Evolutionary conservation across 129 eudicot species (phyloP).

Genomic region (Ambrosia trifida): DNA sequence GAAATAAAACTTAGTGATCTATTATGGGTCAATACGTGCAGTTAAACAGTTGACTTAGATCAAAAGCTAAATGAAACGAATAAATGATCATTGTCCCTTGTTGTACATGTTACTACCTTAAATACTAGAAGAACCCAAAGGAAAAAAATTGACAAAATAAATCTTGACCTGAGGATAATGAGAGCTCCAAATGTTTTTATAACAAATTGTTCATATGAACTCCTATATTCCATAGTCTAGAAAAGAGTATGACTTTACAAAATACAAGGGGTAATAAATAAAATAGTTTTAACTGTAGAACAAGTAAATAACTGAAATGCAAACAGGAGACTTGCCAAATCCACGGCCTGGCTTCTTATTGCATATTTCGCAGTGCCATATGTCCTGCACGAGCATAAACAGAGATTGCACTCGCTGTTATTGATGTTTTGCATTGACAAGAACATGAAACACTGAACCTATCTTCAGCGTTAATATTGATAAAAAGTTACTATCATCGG

Average conservation of each 20-base stretch:
- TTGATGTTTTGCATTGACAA: neutral
- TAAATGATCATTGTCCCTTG: neutral
- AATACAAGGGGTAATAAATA: neutral
- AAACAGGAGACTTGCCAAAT: conserved; percentile 2
- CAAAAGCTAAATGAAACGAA: neutral
- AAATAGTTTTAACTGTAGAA: neutral
- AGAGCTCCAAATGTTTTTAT: neutral
- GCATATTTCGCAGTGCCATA: conserved; percentile 35
- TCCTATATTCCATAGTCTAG: neutral
- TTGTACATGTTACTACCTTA: neutral
- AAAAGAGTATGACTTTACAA: neutral
- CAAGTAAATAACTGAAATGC: neutral
- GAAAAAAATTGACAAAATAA: neutral
- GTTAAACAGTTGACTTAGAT: neutral
- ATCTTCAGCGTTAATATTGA: no score
- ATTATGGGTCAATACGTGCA: neutral
- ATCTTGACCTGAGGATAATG: neutral
- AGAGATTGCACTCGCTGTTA: neutral
- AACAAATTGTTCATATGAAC: neutral
- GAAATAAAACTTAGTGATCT: neutral
- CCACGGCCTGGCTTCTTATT: conserved; percentile 35
- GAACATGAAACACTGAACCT: neutral
- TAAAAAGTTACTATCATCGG: no score
- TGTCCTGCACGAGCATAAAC: conserved; percentile 15
- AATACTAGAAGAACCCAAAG: no score